Evolutionary conservation across 2,329 filamentous ascomycete species (phyloP).

Genomic region (Ophiognomonia clavigignenti-juglandacearum): DNA sequence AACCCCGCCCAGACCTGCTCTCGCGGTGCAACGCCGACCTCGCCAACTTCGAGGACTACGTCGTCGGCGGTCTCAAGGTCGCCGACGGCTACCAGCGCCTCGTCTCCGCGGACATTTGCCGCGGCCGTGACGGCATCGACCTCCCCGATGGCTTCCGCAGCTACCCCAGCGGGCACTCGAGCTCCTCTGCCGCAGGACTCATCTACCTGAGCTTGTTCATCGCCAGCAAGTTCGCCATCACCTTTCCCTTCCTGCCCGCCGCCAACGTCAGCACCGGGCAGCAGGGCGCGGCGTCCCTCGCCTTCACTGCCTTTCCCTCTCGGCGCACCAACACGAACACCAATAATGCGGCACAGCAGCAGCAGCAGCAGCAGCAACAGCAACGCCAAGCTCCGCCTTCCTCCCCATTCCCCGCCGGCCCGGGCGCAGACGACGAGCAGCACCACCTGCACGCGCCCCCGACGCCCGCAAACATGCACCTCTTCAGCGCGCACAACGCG

Average conservation of each 20-base stretch:
- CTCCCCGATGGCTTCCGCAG: constrained; percentile 80
- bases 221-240: constrained; percentile 74
- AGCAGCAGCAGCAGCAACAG: too few species aligned
- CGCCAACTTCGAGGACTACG: constrained; percentile 50
- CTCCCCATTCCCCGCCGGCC: too few species aligned
- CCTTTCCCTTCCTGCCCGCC: constrained; percentile 57
- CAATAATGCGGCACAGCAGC: constrained; percentile 21
- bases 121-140: constrained; percentile 36
- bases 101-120: constrained; percentile 74
- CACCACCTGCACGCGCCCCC: constrained; percentile 23
- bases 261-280: constrained; percentile 28
- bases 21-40: constrained; percentile 74
- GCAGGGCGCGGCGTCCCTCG: constrained; percentile 35
- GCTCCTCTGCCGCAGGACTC: constrained; percentile 71
- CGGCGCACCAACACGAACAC: constrained; percentile 39
- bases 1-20: constrained; percentile 77
- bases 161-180: constrained; percentile 75
- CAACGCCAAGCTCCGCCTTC: constrained; percentile 23
- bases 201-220: constrained; percentile 85
- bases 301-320: constrained; percentile 69
- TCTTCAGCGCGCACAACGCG: constrained; percentile 30
- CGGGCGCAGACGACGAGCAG: constrained; percentile 18
- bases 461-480: constrained; percentile 25
- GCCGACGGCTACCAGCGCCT: constrained; percentile 55
- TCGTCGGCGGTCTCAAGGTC: constrained; percentile 58